Evolutionary conservation across 257 asterid species (phyloP), one percentile per base, ranked within the genome.

Genomic region (Solanum ossicruentum): DNA sequence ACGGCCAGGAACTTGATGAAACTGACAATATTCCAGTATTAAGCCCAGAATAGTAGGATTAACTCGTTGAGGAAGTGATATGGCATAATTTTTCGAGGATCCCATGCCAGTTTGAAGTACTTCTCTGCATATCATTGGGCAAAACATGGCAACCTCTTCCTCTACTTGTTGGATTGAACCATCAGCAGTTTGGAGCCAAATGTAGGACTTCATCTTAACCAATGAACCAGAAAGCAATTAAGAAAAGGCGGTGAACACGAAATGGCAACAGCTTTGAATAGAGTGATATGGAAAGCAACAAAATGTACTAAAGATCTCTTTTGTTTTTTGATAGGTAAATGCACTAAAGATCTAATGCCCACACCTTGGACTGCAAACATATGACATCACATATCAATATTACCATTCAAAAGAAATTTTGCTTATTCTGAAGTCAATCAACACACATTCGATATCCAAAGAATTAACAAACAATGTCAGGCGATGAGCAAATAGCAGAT

Each of bases 1-100:
- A 79, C 94, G 98, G 43, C 98, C 99, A 21, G 95, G 93, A 84
- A 91, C 89, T 91, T 93, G 98, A 90, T 96, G 99, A 90, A 96
- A 94, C 70, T 95, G 93, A 87, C 98, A 94, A 83, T 94, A 96
- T 75, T 96, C 99, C 82, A 96, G 91, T 88, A 96, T 93, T 90
- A 96, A 88, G 88, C 98, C 92, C 89, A 96, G 86, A 93, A 93
- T 90, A 83, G 94, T 88, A 87, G 96, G 93, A 88, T 88, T 93
- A 90, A 96, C 98, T 79, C 95, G 92, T 70, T 97, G 86, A 89
- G 99, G 98, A 87, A 96, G 99, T 81, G 94, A 89, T 85, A 96
- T 93, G 54, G 98, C 98, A 85, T 91, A 83, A 84, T 88, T 92
- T 90, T 96, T 93, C 41, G 99, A 96, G 85, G 98, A 91, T 89